phyloP scores from a whole-genome alignment of 192 early-diverging fungal species.

The Backusella westeae region DNA sequence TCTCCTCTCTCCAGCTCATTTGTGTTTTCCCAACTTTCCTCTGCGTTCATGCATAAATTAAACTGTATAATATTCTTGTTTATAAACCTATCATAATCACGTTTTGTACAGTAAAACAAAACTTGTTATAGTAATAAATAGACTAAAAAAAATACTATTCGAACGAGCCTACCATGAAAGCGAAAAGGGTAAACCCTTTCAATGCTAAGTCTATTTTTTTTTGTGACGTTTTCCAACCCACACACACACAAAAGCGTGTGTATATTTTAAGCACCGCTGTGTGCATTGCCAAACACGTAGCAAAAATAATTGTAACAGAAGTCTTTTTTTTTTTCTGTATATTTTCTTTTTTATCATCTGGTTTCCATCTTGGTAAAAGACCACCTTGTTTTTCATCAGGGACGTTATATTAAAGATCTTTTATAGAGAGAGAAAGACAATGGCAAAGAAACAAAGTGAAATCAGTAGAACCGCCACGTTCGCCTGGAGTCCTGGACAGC shows the following conservation, averaged over 20 bases:
- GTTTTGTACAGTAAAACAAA: too few relatives aligned
- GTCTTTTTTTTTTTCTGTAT: not conserved
- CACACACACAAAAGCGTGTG: not conserved
- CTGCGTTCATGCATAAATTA: not conserved
- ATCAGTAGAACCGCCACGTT: conserved; percentile 83
- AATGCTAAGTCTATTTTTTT: too few relatives aligned
- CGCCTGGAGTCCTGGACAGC: conserved; percentile 83
- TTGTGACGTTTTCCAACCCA: not conserved
- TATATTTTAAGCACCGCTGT: not conserved
- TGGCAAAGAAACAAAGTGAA: conserved; percentile 55
- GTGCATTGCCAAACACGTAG: not conserved
- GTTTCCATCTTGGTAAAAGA: not conserved
- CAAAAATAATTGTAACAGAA: not conserved
- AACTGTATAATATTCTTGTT: too few relatives aligned
- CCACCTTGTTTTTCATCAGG: not conserved
- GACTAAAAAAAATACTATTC: not conserved
- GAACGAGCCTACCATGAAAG: not conserved
- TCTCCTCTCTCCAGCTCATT: not conserved
- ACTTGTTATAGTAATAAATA: not conserved
- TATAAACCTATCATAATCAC: too few relatives aligned
- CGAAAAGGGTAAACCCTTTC: too few relatives aligned
- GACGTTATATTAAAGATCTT: not conserved
- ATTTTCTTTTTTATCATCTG: conserved; percentile 1
- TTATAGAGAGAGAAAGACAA: not conserved
- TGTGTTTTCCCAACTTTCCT: not conserved